Evolutionary conservation across 352 stramenopile genomes (phyloP).

Genomic region (Globisporangium barbulae): DNA sequence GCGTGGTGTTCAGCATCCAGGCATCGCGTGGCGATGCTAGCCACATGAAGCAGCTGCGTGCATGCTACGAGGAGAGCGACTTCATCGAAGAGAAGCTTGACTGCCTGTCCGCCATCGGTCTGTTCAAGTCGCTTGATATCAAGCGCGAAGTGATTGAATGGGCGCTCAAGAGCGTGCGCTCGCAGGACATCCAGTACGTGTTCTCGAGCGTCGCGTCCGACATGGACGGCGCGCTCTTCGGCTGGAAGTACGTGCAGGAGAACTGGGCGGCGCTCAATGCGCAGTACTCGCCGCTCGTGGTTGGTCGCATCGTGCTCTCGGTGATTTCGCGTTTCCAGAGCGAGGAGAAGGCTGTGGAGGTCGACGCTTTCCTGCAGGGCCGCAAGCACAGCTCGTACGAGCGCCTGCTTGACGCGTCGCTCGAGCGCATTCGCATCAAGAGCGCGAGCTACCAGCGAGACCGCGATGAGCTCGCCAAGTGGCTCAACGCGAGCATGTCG

Average conservation of each 20-base stretch:
- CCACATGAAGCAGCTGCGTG: conserved; percentile 44
- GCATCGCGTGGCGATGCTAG: conserved; percentile 39
- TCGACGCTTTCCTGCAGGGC: conserved; percentile 58
- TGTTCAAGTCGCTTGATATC: conserved; percentile 50
- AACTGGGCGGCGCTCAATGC: conserved; percentile 66
- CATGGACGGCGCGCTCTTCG: conserved; percentile 37
- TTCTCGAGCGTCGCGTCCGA: conserved; percentile 75
- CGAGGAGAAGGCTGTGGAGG: conserved; percentile 42
- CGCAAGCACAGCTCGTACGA: conserved; percentile 72
- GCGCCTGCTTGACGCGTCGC: conserved; percentile 53
- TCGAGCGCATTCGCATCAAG: conserved; percentile 78
- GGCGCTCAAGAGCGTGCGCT: conserved; percentile 62
- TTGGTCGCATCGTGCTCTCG: conserved; percentile 68
- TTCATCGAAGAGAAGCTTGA: conserved; percentile 83
- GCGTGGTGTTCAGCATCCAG: conserved; percentile 61
- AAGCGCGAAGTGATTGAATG: conserved; percentile 72
- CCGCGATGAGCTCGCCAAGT: conserved; percentile 48
- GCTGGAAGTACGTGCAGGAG: conserved; percentile 74
- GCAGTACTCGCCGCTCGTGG: conserved; percentile 55
- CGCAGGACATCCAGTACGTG: conserved; percentile 79
- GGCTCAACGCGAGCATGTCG: conserved; percentile 32
- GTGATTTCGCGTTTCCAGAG: conserved; percentile 65
- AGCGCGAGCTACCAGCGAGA: conserved; percentile 56
- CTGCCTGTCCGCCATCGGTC: conserved; percentile 67
- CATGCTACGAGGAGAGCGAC: conserved; percentile 66